phyloP scores from a whole-genome alignment of 768 basidiomycete genomes.

The Gloeopeniophorella convolvens region DNA sequence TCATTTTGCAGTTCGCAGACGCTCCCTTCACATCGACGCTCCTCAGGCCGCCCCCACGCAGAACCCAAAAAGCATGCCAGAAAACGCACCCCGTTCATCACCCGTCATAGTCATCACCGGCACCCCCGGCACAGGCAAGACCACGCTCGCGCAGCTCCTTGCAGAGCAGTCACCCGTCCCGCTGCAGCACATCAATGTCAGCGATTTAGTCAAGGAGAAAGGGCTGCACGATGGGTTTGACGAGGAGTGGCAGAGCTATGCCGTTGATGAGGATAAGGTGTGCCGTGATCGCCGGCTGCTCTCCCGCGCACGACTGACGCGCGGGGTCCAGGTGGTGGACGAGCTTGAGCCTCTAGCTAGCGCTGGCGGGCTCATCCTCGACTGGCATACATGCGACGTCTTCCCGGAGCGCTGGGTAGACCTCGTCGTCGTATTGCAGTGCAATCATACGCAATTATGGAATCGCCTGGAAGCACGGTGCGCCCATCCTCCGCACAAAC shows the following conservation, averaged over 20 bases:
- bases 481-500: constrained; percentile 17
- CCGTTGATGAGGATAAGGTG: constrained; percentile 95
- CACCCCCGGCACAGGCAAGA: constrained; percentile 94
- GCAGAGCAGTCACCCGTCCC: constrained; percentile 62
- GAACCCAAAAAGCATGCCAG: constrained; percentile 4
- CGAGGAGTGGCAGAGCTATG: constrained; percentile 92
- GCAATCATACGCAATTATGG: constrained; percentile 85
- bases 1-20: too few species aligned
- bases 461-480: constrained; percentile 86
- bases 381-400: constrained; percentile 91
- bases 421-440: constrained; percentile 86
- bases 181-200: constrained; percentile 80
- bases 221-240: constrained; percentile 80
- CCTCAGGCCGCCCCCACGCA: background rate
- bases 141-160: constrained; percentile 86
- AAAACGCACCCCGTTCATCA: constrained; percentile 24
- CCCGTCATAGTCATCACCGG: constrained; percentile 85
- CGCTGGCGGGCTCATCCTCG: constrained; percentile 76
- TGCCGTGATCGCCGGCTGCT: background rate
- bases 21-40: background rate
- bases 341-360: constrained; percentile 70
- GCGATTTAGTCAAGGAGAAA: constrained; percentile 82
- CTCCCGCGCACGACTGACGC: background rate
- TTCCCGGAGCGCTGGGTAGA: constrained; percentile 98
- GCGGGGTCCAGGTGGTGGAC: constrained; percentile 62